Conservation (phyloP, 202 grass and related monocot genomes). For the Zoysia matrella region DNA sequence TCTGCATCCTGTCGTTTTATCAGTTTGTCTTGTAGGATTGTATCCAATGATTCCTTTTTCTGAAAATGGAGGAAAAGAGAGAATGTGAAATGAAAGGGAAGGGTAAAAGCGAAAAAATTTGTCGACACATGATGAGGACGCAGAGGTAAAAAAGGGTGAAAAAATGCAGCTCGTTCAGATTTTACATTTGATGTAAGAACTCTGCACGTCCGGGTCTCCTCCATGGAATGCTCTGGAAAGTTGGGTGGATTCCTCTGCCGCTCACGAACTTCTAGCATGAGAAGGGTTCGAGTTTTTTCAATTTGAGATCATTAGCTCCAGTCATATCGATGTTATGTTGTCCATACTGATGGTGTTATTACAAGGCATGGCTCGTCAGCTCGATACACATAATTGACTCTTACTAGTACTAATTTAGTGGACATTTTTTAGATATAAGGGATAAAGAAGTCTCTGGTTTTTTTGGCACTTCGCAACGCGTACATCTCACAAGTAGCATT, state of each 20-base stretch:
- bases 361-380: background rate
- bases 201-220: background rate
- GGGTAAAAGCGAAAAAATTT: background rate
- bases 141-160: no score
- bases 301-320: background rate
- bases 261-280: background rate
- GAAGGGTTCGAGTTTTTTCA: background rate
- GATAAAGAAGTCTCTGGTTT: background rate
- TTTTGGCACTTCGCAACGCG: no score
- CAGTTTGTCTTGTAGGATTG: no score
- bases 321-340: background rate
- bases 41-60: constrained; percentile 32
- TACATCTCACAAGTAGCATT: no score
- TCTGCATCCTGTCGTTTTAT: constrained; percentile 30
- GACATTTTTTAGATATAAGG: no score
- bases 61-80: background rate
- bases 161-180: background rate
- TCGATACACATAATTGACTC: background rate
- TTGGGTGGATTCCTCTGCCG: background rate
- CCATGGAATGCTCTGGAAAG: background rate
- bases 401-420: background rate
- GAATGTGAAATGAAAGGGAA: background rate
- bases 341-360: background rate
- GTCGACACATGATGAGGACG: constrained; percentile 3
- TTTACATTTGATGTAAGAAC: constrained; percentile 13